A percentile compares a stretch with the other conserved stretches of the same genome.
phyloP scores from a whole-genome alignment of 2,329 filamentous ascomycete genomes.

The Pestalotiopsis sp. region DNA sequence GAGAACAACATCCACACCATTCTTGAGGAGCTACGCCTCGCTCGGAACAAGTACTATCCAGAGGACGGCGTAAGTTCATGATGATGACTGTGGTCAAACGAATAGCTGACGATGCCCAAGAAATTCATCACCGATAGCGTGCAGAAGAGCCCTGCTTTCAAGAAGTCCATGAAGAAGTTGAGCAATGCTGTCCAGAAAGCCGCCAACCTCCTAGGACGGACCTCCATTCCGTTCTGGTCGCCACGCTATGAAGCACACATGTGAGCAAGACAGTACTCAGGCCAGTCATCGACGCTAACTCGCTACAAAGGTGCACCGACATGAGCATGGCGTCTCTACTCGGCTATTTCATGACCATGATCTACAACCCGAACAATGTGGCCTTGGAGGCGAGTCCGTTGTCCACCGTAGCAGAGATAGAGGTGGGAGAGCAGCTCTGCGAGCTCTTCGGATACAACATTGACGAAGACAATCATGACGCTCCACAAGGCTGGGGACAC shows the following conservation, averaged over 20 bases:
- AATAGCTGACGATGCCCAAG: constrained; percentile 15
- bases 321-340: constrained; percentile 44
- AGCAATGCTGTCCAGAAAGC: constrained; percentile 36
- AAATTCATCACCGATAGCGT: constrained; percentile 40
- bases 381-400: constrained; percentile 48
- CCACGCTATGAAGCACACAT: constrained; percentile 51
- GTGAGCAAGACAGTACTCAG: constrained; percentile 28
- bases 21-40: constrained; percentile 36
- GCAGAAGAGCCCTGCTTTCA: constrained; percentile 37
- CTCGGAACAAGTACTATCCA: constrained; percentile 37
- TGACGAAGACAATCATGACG: constrained; percentile 24
- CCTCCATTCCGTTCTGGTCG: constrained; percentile 49
- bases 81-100: not conserved
- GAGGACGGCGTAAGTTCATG: constrained; percentile 35
- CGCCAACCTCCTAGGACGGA: constrained; percentile 40
- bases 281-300: constrained; percentile 7
- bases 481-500: constrained; percentile 43
- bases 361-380: constrained; percentile 54
- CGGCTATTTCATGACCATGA: constrained; percentile 52
- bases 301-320: constrained; percentile 33
- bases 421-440: constrained; percentile 48
- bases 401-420: constrained; percentile 45
- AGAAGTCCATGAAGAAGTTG: constrained; percentile 35
- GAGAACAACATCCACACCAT: constrained; percentile 41
- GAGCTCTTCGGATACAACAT: constrained; percentile 47